Percentiles rank a stretch among this genome's conserved stretches.
phyloP scores from a whole-genome alignment of 1,284 basidiomycete species.

The Apiotrichum montevideense region DNA sequence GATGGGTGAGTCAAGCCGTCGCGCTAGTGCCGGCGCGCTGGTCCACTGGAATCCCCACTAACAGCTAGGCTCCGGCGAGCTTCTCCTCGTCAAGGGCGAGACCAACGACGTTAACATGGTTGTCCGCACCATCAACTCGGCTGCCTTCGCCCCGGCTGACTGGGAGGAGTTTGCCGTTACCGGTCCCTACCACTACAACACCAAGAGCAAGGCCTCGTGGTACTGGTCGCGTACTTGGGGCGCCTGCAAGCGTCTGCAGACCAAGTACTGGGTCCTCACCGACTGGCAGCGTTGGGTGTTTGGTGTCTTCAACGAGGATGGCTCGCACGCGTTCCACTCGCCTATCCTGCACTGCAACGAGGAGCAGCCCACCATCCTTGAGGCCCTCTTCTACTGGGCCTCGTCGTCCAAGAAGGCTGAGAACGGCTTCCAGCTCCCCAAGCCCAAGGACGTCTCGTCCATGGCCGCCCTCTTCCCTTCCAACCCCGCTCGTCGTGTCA shows the following conservation, averaged over 20 bases:
- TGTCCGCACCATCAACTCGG: conserved; percentile 46
- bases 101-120: conserved; percentile 40
- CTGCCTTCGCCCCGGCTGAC: conserved; percentile 41
- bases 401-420: conserved; percentile 23
- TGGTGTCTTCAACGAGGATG: conserved; percentile 42
- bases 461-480: conserved; percentile 38
- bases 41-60: neutral
- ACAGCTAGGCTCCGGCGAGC: conserved; percentile 43
- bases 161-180: conserved; percentile 46
- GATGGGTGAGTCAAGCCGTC: conserved; percentile 33
- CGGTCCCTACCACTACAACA: conserved; percentile 46
- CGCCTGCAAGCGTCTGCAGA: conserved; percentile 41
- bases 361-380: conserved; percentile 35
- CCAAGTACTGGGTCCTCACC: conserved; percentile 46
- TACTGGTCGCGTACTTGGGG: conserved; percentile 46
- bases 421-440: conserved; percentile 3
- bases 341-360: conserved; percentile 32
- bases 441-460: conserved; percentile 31
- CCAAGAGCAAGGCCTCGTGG: conserved; percentile 48
- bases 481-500: conserved; percentile 42
- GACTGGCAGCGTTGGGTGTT: conserved; percentile 49
- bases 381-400: conserved; percentile 45
- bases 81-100: conserved; percentile 40
- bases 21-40: neutral
- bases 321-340: conserved; percentile 38